phyloP scores from a whole-genome alignment of 2,329 filamentous ascomycete genomes.

The Trichoderma afroharzianum region DNA sequence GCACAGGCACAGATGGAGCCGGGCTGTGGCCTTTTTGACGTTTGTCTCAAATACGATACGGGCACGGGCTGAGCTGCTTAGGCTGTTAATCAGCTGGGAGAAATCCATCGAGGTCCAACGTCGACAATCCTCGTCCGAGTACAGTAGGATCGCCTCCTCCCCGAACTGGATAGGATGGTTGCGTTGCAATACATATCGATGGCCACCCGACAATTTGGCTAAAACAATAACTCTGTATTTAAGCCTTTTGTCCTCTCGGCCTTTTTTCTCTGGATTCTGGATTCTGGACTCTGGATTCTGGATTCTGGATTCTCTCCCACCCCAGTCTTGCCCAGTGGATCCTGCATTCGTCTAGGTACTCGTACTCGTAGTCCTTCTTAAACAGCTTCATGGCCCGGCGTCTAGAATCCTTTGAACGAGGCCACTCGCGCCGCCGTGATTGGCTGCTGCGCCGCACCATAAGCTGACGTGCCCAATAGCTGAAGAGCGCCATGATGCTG shows the following conservation, averaged over 20 bases:
- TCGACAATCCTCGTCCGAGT: not conserved
- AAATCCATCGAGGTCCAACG: not conserved
- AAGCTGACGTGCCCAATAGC: slow-evolving; percentile 13
- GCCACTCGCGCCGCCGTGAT: not conserved
- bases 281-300: not conserved
- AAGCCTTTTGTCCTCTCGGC: not conserved
- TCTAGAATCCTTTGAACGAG: not conserved
- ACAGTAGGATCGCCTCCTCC: not conserved
- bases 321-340: not conserved
- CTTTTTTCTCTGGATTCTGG: not conserved
- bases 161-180: not conserved
- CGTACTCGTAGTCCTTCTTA: too few relatives aligned
- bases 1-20: not conserved
- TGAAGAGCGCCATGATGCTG: not conserved
- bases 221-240: slow-evolving; percentile 12
- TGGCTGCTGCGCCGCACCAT: not conserved
- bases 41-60: not conserved
- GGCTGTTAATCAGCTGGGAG: not conserved
- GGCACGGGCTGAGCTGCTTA: not conserved
- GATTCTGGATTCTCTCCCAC: not conserved
- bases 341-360: not conserved
- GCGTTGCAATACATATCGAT: not conserved
- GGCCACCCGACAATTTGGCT: not conserved
- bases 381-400: not conserved
- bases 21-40: not conserved